Conservation (phyloP, 2,329 filamentous ascomycete genomes). For the Phaeosphaeria sp. region DNA sequence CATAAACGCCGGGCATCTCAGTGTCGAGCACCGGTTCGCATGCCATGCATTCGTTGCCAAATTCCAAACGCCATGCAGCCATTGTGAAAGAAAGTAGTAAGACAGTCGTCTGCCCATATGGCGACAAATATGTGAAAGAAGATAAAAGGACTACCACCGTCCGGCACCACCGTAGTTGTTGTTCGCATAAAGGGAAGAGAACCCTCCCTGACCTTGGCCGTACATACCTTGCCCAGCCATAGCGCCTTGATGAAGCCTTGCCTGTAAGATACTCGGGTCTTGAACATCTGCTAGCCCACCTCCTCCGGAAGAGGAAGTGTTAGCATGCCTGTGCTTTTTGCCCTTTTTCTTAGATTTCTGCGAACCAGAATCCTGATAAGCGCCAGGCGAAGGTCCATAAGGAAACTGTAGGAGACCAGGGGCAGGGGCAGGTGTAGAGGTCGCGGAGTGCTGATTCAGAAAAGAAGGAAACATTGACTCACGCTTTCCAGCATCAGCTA, state of each 20-base stretch:
- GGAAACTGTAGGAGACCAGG: conserved; percentile 89
- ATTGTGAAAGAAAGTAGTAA: conserved; percentile 39
- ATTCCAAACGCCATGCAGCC: conserved; percentile 48
- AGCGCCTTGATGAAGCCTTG: conserved; percentile 91
- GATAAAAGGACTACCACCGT: conserved; percentile 44
- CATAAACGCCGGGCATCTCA: conserved; percentile 48
- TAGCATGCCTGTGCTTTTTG: conserved; percentile 99
- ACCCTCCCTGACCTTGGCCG: conserved; percentile 90
- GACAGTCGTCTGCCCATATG: conserved; percentile 36
- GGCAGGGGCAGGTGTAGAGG: conserved; percentile 86
- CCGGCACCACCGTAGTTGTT: conserved; percentile 56
- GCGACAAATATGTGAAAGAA: conserved; percentile 42
- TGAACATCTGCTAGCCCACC: conserved; percentile 99
- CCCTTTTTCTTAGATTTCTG: conserved; percentile 99
- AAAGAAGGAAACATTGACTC: conserved; percentile 96
- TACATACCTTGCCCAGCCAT: conserved; percentile 85
- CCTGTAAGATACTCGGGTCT: conserved; percentile 99
- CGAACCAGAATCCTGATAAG: conserved; percentile 84
- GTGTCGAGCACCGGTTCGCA: conserved; percentile 37
- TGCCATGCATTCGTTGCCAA: conserved; percentile 49
- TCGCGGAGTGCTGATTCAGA: conserved; percentile 82
- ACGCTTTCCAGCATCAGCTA: conserved; percentile 92
- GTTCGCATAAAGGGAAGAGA: conserved; percentile 80
- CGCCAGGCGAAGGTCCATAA: conserved; percentile 84
- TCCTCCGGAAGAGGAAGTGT: conserved; percentile 99